Conservation (phyloP, 2,329 filamentous ascomycete species). For the Ophiostoma angusticollis region DNA sequence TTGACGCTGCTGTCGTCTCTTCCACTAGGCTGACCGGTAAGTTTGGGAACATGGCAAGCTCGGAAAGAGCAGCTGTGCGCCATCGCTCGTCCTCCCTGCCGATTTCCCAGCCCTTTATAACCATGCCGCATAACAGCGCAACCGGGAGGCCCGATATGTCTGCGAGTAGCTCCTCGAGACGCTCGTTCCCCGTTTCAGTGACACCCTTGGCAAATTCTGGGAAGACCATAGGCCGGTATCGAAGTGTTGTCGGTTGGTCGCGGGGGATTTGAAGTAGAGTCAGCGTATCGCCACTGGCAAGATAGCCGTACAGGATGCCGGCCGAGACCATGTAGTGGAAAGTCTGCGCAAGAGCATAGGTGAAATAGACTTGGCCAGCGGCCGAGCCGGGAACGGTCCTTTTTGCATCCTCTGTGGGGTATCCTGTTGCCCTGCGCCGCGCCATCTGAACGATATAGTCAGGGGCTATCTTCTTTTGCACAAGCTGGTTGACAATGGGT, state of each 20-base stretch:
- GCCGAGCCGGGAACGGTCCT: background rate
- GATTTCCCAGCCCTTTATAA: background rate
- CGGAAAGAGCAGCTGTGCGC: background rate
- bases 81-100: background rate
- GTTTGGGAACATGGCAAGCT: background rate
- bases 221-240: background rate
- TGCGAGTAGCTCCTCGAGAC: background rate
- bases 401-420: background rate
- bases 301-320: background rate
- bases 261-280: background rate
- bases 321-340: constrained; percentile 1
- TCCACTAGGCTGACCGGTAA: background rate
- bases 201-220: background rate
- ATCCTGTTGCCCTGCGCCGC: background rate
- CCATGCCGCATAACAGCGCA: background rate
- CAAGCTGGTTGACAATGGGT: background rate
- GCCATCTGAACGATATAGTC: background rate
- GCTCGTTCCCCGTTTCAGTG: background rate
- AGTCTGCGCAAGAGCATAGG: background rate
- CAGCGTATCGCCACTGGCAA: background rate
- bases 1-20: background rate
- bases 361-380: background rate
- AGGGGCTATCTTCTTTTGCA: background rate
- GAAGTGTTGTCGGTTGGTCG: background rate
- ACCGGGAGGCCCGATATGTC: background rate